phyloP scores from a whole-genome alignment of 345 rosid species.

The Hibiscus tridactylites region DNA sequence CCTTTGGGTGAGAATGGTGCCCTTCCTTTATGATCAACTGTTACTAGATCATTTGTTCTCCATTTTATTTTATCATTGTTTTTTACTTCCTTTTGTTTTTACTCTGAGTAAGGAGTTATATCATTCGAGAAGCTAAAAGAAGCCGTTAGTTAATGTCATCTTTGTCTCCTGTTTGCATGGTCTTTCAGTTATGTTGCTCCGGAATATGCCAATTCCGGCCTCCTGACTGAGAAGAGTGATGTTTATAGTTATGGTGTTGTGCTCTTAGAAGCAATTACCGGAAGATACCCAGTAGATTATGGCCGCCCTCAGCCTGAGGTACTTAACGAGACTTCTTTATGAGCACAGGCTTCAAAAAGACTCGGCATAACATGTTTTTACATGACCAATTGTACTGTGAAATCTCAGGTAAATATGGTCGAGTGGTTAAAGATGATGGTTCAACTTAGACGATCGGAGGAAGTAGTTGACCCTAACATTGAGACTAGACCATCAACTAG shows the following conservation, averaged over 20 bases:
- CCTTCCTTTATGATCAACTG: not conserved
- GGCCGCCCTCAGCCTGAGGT: conserved; percentile 85
- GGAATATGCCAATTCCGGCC: conserved; percentile 90
- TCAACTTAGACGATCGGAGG: conserved; percentile 71
- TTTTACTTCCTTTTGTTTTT: not conserved
- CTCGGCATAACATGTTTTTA: not conserved
- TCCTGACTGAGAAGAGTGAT: conserved; percentile 92
- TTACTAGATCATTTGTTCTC: not conserved
- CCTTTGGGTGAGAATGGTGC: conserved; percentile 70
- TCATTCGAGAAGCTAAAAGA: not conserved
- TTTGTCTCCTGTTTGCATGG: conserved; percentile 6
- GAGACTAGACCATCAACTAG: conserved; percentile 73
- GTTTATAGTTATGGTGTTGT: conserved; percentile 92
- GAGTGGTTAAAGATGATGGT: conserved; percentile 97
- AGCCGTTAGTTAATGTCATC: not conserved
- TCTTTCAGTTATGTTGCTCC: conserved; percentile 82
- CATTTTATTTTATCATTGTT: not conserved
- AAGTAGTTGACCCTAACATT: conserved; percentile 73
- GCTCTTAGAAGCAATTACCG: conserved; percentile 88
- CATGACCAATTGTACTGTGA: conserved; percentile 10
- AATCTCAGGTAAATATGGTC: conserved; percentile 72
- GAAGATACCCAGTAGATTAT: conserved; percentile 92
- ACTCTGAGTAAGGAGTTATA: not conserved
- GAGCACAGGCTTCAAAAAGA: not conserved
- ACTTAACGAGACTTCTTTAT: conserved; percentile 14